Conservation (phyloP, 1,139 yeast species). For the Blastobotrys apis region DNA sequence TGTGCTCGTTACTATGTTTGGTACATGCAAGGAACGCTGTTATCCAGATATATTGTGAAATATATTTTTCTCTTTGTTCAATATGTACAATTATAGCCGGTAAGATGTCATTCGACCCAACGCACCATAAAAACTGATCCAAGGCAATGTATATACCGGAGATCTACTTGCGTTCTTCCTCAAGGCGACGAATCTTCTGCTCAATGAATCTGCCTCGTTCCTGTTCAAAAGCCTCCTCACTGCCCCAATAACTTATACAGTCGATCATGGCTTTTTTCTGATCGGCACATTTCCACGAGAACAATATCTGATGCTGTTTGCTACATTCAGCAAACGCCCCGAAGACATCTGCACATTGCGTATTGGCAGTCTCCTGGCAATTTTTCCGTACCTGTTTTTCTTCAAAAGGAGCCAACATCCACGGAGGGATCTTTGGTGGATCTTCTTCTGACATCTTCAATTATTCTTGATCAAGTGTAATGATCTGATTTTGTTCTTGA, state of each 20-base stretch:
- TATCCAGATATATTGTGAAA: too few relatives aligned
- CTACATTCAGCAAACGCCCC: slow-evolving; percentile 52
- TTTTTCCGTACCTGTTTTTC: slow-evolving; percentile 75
- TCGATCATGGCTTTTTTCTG: slow-evolving; percentile 63
- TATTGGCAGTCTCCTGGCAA: slow-evolving; percentile 72
- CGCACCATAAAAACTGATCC: too few relatives aligned
- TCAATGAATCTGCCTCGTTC: slow-evolving; percentile 52
- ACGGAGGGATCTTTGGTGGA: slow-evolving; percentile 49
- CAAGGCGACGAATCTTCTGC: slow-evolving; percentile 25
- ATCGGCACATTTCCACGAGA: slow-evolving; percentile 52
- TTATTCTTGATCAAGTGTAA: not conserved
- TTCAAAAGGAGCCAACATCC: slow-evolving; percentile 84
- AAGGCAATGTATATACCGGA: too few relatives aligned
- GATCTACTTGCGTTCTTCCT: too few relatives aligned
- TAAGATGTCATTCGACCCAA: too few relatives aligned
- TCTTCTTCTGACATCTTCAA: not conserved
- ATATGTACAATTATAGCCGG: too few relatives aligned
- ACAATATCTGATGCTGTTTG: slow-evolving; percentile 47
- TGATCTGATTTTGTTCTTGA: too few relatives aligned
- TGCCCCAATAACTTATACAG: slow-evolving; percentile 64
- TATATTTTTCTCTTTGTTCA: too few relatives aligned
- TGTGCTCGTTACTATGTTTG: too few relatives aligned
- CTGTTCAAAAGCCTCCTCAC: slow-evolving; percentile 58
- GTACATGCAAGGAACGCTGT: too few relatives aligned
- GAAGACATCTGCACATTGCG: slow-evolving; percentile 56